Percentiles rank a stretch among this genome's conserved stretches.
phyloP scores from a whole-genome alignment of 2,329 filamentous ascomycete genomes.

The Didymella keratinophila region DNA sequence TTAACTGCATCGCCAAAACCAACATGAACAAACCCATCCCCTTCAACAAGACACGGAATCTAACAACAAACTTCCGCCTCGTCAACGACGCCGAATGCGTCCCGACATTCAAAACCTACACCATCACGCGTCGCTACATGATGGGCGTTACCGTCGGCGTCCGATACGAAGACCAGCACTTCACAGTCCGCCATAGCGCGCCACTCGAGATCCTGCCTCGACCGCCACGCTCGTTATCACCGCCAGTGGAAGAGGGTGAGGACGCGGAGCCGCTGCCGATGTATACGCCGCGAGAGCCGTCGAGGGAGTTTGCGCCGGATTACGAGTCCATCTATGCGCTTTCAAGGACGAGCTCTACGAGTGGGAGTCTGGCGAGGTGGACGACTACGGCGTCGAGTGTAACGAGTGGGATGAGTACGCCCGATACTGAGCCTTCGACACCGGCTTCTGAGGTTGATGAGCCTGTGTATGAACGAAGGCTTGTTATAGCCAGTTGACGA shows the following conservation, averaged over 20 bases:
- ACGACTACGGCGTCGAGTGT: slow-evolving; percentile 25
- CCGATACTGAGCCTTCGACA: slow-evolving; percentile 19
- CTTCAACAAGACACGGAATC: slow-evolving; percentile 28
- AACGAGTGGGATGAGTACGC: slow-evolving; percentile 17
- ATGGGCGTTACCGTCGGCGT: slow-evolving; percentile 40
- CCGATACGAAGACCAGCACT: slow-evolving; percentile 37
- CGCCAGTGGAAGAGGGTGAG: slow-evolving; percentile 28
- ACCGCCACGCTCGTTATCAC: slow-evolving; percentile 20
- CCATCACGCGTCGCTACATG: slow-evolving; percentile 41
- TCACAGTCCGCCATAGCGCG: slow-evolving; percentile 37
- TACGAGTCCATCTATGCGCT: slow-evolving; percentile 42
- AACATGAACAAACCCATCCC: slow-evolving; percentile 33
- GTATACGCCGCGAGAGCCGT: slow-evolving; percentile 40
- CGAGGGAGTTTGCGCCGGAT: slow-evolving; percentile 42
- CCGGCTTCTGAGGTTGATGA: slow-evolving; percentile 22
- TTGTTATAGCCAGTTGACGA: not conserved
- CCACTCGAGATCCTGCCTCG: slow-evolving; percentile 44
- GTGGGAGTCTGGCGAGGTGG: slow-evolving; percentile 19
- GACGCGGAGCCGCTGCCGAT: slow-evolving; percentile 43
- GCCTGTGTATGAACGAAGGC: slow-evolving; percentile 5
- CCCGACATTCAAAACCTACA: slow-evolving; percentile 48
- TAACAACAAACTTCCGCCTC: slow-evolving; percentile 45
- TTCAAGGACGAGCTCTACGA: slow-evolving; percentile 28
- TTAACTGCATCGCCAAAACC: slow-evolving; percentile 41
- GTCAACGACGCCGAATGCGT: slow-evolving; percentile 46